These are phyloP conservation scores for Lagerstroemia speciosa DNA, from an alignment of 345 rosid genomes.

Conservation along the genomic window DNA sequence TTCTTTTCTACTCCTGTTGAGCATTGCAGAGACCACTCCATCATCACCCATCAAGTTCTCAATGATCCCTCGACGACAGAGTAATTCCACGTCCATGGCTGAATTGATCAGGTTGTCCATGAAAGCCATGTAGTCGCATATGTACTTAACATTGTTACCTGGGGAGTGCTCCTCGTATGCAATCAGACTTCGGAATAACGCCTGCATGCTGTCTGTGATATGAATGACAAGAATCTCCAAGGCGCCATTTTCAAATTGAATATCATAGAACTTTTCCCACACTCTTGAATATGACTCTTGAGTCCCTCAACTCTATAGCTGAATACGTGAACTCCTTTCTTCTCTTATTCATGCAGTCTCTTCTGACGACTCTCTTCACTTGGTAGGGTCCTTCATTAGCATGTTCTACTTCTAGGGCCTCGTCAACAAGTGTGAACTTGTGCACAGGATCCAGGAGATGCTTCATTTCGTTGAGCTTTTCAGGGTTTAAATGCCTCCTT, in stretches of 20 bases:
- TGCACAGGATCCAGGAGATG: slow-evolving; percentile 8
- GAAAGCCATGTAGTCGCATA: slow-evolving; percentile 7
- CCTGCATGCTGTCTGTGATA: neutral
- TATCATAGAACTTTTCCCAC: slow-evolving; percentile 6
- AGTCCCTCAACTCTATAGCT: slow-evolving; percentile 16
- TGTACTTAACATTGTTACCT: neutral
- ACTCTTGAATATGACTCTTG: slow-evolving; percentile 11
- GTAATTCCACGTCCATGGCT: slow-evolving; percentile 14
- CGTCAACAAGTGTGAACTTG: neutral
- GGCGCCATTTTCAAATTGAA: slow-evolving; percentile 10
- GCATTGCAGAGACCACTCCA: slow-evolving; percentile 7
- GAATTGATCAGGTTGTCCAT: neutral
- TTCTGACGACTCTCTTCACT: neutral
- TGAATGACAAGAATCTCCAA: slow-evolving; percentile 8
- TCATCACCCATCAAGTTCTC: slow-evolving; percentile 12
- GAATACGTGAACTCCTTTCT: neutral
- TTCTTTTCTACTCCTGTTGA: slow-evolving; percentile 9
- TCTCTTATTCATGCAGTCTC: neutral
- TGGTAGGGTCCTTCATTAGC: neutral
- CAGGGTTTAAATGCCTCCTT: neutral
- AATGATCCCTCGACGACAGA: slow-evolving; percentile 5
- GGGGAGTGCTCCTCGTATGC: slow-evolving; percentile 15
- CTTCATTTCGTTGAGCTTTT: slow-evolving; percentile 1
- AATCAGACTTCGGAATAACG: slow-evolving; percentile 11
- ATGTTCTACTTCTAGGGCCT: neutral